Base-by-base conservation (phyloP, 176 grass and related monocot species). In the Alopecurus myosuroides region DNA sequence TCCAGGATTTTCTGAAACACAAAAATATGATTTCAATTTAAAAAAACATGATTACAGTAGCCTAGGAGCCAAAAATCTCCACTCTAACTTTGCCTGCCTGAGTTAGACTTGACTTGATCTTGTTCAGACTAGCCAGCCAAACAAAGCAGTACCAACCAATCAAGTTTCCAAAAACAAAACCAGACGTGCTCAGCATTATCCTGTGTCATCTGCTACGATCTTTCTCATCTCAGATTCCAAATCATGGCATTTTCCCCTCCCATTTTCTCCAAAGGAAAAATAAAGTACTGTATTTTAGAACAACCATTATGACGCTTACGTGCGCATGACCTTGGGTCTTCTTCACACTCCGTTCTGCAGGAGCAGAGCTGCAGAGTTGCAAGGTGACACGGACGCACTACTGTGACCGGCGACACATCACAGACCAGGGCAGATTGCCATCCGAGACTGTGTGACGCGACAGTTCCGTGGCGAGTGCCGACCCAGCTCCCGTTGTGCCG, bases 401-500 rank as follows among this genome's bases (percentile, higher is more conserved):
- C 34, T 19, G 18, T 70, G 18, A 55, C 40, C 50, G 63, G 30
- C 35, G 23, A 73, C 61, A 44, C 77, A 68, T 26, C 37, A 22
- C 30, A 13, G 40, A 33, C 51, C 28, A 40, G 29, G 61, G 56
- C 79, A 69, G 48, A 57, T 77, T 77, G 62, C n/a, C 51, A 35
- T 74, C 53, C 26, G 31, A 78, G 83, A 72, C 41, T 31, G 23
- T 35, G 30, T 36, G 76, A 66, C 25, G 20, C 50, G 20, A 35
- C 19, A 40, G 11, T 7, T 70, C 36, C 6, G 20, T n/a, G 66
- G 17, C 56, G 57, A 13, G 20, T n/a, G 66, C 25, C 56, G 57
- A 85, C 14, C 61, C 77, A 70, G 77, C 71, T 62, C 78, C 83
- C 84, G 41, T 72, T 35, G 20, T 77, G 42, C 78, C 62, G 71